phyloP scores from a whole-genome alignment of 163 green algal species.

The Scenedesmus sp. region DNA sequence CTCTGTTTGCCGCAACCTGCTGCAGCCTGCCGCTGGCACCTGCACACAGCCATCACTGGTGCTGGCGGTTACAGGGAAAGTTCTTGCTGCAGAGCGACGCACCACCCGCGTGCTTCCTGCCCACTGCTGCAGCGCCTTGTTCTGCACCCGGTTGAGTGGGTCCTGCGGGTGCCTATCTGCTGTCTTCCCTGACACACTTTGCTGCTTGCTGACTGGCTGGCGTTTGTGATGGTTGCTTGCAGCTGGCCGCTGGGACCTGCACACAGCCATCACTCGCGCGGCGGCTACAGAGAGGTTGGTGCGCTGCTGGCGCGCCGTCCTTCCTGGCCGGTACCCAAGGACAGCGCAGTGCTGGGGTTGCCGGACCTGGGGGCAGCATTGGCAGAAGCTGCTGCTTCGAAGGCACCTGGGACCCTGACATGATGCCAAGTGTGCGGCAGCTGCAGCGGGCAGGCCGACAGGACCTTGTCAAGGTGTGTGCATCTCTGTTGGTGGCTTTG shows the following conservation, averaged over 20 bases:
- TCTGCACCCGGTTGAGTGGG: too few species aligned
- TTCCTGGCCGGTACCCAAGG: conserved; percentile 13
- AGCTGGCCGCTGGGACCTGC: conserved; percentile 27
- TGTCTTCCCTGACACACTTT: not conserved
- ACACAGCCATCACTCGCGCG: not conserved
- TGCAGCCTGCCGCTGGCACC: too few species aligned
- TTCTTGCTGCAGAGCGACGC: too few species aligned
- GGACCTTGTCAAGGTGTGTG: conserved; percentile 7
- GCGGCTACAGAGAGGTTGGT: conserved; percentile 10
- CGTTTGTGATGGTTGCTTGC: not conserved
- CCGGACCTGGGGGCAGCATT: not conserved
- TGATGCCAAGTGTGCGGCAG: conserved; percentile 15
- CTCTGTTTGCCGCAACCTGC: too few species aligned
- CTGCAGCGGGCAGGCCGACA: not conserved
- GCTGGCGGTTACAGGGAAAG: too few species aligned
- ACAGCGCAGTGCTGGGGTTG: too few species aligned
- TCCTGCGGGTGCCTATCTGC: too few species aligned
- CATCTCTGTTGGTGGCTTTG: too few species aligned
- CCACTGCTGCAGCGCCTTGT: too few species aligned
- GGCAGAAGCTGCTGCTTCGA: not conserved
- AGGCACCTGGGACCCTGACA: not conserved
- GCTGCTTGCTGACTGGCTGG: not conserved
- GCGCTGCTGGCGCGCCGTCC: not conserved
- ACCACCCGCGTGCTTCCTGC: too few species aligned
- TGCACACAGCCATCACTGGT: too few species aligned